phyloP scores from a whole-genome alignment of 345 rosid species.

The Citrus australasica region DNA sequence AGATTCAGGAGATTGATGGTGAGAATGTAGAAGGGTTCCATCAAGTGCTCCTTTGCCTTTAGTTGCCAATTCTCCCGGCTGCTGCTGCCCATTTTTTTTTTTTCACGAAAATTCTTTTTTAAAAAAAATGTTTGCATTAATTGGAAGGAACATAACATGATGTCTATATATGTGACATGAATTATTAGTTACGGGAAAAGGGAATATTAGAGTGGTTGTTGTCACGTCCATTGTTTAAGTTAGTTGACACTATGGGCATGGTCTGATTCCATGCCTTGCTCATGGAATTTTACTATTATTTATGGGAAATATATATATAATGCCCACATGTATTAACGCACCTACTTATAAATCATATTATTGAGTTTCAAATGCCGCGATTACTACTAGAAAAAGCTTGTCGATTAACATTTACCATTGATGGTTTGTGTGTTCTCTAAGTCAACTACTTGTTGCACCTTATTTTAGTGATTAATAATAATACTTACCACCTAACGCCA shows the following conservation, averaged over 20 bases:
- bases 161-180: neutral
- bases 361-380: neutral
- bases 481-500: neutral
- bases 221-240: conserved; percentile 49
- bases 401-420: neutral
- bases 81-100: conserved; percentile 10
- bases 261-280: conserved; percentile 11
- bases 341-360: neutral
- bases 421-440: neutral
- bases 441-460: neutral
- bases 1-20: conserved; percentile 55
- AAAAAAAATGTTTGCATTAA: neutral
- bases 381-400: neutral
- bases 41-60: neutral
- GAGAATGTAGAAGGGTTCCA: conserved; percentile 42
- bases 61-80: conserved; percentile 10
- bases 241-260: conserved; percentile 19
- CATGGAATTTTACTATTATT: neutral
- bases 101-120: neutral
- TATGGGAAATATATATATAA: neutral
- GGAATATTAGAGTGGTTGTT: conserved; percentile 47
- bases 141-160: neutral
- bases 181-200: neutral
- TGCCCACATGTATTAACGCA: neutral
- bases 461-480: neutral